A percentile compares a stretch with the other conserved stretches of the same genome.
These are phyloP conservation scores for Neurospora cerealis DNA, from an alignment of 495 filamentous ascomycete species.

Conservation along the genomic window DNA sequence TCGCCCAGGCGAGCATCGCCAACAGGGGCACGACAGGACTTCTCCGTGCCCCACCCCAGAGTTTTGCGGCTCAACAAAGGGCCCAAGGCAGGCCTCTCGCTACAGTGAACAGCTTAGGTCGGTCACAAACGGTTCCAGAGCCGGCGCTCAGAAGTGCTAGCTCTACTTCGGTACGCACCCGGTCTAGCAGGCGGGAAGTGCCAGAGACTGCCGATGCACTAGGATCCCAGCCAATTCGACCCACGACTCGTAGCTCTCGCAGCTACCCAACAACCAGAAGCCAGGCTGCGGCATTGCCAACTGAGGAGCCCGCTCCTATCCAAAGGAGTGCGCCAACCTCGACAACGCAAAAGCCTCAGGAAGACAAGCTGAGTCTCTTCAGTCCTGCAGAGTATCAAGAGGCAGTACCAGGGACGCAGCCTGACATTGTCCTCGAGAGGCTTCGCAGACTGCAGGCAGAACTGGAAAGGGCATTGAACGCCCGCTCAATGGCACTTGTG, in stretches of 20 bases:
- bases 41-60: constrained; percentile 39
- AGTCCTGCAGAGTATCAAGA: constrained; percentile 40
- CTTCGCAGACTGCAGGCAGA: constrained; percentile 40
- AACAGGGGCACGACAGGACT: constrained; percentile 18
- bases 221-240: constrained; percentile 2
- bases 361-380: constrained; percentile 34
- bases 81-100: constrained; percentile 31
- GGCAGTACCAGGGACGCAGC: constrained; percentile 36
- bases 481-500: constrained; percentile 40
- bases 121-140: constrained; percentile 14
- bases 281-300: constrained; percentile 1
- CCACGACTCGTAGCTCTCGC: constrained; percentile 17
- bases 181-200: not conserved
- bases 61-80: constrained; percentile 51
- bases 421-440: constrained; percentile 41
- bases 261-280: constrained; percentile 15
- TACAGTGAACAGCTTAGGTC: constrained; percentile 2
- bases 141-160: constrained; percentile 10
- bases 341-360: constrained; percentile 7
- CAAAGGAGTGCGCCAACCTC: not conserved
- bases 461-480: constrained; percentile 46
- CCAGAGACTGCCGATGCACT: constrained; percentile 8
- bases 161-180: not conserved
- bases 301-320: constrained; percentile 2
- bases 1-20: constrained; percentile 10